phyloP scores from a whole-genome alignment of 2,329 filamentous ascomycete species.

The Arthrobotrys sphaeroides region DNA sequence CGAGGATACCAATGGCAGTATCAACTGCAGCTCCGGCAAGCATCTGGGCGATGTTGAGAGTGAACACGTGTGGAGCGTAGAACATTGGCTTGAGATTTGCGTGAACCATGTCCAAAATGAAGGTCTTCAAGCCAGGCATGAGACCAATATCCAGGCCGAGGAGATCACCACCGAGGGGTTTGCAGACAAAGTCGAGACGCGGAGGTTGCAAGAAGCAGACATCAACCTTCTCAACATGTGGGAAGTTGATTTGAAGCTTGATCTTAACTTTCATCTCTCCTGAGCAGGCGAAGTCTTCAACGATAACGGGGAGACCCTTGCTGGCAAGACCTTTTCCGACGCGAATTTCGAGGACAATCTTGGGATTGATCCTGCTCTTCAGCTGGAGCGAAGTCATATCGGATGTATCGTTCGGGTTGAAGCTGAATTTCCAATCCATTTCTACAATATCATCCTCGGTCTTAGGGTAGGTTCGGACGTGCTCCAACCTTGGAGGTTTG shows the following conservation, averaged over 20 bases:
- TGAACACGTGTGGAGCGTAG: conserved; percentile 97
- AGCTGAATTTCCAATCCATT: conserved; percentile 99
- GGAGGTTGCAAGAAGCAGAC: conserved; percentile 93
- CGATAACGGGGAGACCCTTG: conserved; percentile 96
- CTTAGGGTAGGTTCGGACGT: conserved; percentile 97
- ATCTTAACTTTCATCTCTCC: conserved; percentile 97
- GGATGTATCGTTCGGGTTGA: conserved; percentile 91
- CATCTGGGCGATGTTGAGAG: conserved; percentile 98
- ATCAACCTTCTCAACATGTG: conserved; percentile 92
- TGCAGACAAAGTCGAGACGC: conserved; percentile 95
- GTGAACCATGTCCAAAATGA: conserved; percentile 97
- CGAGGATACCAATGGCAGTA: conserved; percentile 92
- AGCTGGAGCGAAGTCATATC: conserved; percentile 91
- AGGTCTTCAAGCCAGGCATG: conserved; percentile 89
- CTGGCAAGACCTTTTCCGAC: conserved; percentile 96
- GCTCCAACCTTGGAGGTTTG: conserved; percentile 94
- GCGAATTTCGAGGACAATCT: conserved; percentile 92
- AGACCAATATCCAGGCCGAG: conserved; percentile 99
- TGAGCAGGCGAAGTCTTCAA: conserved; percentile 96
- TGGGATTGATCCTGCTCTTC: conserved; percentile 96
- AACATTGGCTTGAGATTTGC: conserved; percentile 94
- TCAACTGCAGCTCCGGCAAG: conserved; percentile 92
- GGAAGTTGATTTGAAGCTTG: conserved; percentile 95
- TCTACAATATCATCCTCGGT: conserved; percentile 93
- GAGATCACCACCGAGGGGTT: conserved; percentile 91